These are phyloP conservation scores for Triangularia setosa DNA, from an alignment of 2,329 filamentous ascomycete genomes.

Conservation along the genomic window DNA sequence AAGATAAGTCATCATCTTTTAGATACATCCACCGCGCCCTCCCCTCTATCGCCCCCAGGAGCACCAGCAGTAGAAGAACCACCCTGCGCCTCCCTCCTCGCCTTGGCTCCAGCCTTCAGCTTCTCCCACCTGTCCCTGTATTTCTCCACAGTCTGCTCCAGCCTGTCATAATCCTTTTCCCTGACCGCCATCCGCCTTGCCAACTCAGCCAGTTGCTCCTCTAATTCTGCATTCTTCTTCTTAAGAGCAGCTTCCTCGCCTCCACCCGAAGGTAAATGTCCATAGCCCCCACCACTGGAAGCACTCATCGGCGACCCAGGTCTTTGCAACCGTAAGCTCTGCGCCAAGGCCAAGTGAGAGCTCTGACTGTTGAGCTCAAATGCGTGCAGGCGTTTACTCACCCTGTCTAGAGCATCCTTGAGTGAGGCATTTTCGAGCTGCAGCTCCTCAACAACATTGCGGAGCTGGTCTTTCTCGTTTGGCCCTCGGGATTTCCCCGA, in stretches of 20 bases:
- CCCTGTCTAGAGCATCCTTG: constrained; percentile 78
- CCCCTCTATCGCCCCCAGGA: neutral
- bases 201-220: constrained; percentile 58
- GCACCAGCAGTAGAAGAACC: neutral
- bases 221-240: constrained; percentile 58
- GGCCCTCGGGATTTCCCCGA: constrained; percentile 12
- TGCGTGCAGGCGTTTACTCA: constrained; percentile 81
- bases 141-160: constrained; percentile 53
- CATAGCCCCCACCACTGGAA: constrained; percentile 28
- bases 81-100: constrained; percentile 44
- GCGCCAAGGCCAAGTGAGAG: constrained; percentile 78
- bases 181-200: constrained; percentile 61
- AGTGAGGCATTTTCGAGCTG: constrained; percentile 83
- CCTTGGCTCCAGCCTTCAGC: constrained; percentile 59
- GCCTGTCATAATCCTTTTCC: constrained; percentile 57
- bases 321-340: constrained; percentile 67
- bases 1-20: neutral
- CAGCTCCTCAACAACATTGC: constrained; percentile 72
- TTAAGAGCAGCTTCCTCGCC: constrained; percentile 39
- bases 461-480: constrained; percentile 3
- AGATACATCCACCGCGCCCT: neutral
- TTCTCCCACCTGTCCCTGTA: constrained; percentile 60
- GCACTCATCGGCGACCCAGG: constrained; percentile 52
- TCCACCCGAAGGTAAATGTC: neutral
- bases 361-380: constrained; percentile 92